These are phyloP conservation scores for Allantophomopsis lycopodina DNA, from an alignment of 2,329 filamentous ascomycete genomes.

Conservation along the genomic window DNA sequence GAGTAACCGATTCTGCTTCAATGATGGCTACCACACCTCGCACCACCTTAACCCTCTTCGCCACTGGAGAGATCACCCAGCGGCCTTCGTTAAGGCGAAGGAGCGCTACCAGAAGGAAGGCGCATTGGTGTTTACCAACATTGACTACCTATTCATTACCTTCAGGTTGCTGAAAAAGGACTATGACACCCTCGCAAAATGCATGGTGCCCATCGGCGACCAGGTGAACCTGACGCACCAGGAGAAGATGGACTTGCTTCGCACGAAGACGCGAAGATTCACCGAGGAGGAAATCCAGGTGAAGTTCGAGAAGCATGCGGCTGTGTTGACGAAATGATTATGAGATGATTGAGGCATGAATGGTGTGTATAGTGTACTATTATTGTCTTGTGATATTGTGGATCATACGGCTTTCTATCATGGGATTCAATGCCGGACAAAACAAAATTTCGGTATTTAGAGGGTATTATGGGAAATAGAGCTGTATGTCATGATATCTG, in stretches of 20 bases:
- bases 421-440: no score
- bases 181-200: slow-evolving; percentile 54
- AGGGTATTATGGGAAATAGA: no score
- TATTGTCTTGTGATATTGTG: no score
- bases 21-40: slow-evolving; percentile 72
- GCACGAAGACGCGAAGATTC: slow-evolving; percentile 50
- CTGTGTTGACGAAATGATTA: no score
- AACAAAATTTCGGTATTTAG: no score
- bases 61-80: slow-evolving; percentile 72
- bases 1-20: slow-evolving; percentile 74
- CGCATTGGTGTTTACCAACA: slow-evolving; percentile 67
- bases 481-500: no score
- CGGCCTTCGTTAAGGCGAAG: slow-evolving; percentile 59
- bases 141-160: slow-evolving; percentile 70
- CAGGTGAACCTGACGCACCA: slow-evolving; percentile 54
- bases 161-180: slow-evolving; percentile 55
- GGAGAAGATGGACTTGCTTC: slow-evolving; percentile 48
- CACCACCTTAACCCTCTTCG: slow-evolving; percentile 67
- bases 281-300: slow-evolving; percentile 46
- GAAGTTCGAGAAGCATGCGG: slow-evolving; percentile 29
- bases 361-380: no score
- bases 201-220: slow-evolving; percentile 60
- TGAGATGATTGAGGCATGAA: no score
- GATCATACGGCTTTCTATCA: no score
- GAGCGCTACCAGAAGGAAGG: slow-evolving; percentile 49